A percentile compares a stretch with the other conserved stretches of the same genome.
phyloP scores from a whole-genome alignment of 2,329 filamentous ascomycete species.

The Claviceps sp. region DNA sequence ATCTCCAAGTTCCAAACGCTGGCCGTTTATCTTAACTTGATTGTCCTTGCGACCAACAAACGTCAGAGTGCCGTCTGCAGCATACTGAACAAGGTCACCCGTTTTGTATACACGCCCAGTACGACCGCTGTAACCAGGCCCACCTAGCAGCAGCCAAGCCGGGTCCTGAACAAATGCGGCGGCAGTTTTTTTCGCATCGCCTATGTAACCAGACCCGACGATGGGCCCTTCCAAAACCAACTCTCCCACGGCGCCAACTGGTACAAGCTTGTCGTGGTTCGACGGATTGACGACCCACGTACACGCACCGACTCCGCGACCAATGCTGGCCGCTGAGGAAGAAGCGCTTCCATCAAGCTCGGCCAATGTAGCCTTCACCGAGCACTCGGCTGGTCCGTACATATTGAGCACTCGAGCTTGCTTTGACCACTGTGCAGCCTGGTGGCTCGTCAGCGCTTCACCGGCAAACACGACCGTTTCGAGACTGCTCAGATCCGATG shows the following conservation, averaged over 20 bases:
- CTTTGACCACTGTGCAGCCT: constrained; percentile 2
- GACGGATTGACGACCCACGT: constrained; percentile 14
- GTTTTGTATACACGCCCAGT: constrained; percentile 10
- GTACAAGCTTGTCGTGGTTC: constrained; percentile 10
- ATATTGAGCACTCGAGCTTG: constrained; percentile 10
- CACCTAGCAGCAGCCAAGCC: constrained; percentile 6
- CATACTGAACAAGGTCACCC: constrained; percentile 14
- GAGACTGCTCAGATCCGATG: background rate
- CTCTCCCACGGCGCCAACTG: constrained; percentile 14
- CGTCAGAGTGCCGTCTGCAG: constrained; percentile 20
- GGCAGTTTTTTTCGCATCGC: constrained; percentile 10
- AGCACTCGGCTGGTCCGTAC: constrained; percentile 9
- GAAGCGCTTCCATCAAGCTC: background rate
- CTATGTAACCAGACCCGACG: constrained; percentile 13
- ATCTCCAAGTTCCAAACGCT: constrained; percentile 8
- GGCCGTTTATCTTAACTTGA: constrained; percentile 41
- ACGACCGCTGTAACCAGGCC: constrained; percentile 12
- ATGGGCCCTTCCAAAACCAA: constrained; percentile 15
- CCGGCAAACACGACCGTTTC: constrained; percentile 1
- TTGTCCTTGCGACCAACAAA: constrained; percentile 37
- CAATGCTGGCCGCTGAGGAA: constrained; percentile 1
- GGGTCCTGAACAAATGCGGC: constrained; percentile 14
- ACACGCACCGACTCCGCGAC: constrained; percentile 3
- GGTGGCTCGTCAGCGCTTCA: constrained; percentile 1
- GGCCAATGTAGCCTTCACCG: constrained; percentile 3